phyloP scores from a whole-genome alignment of 1,284 basidiomycete genomes.

The Microbotryum silenes-acaulis region DNA sequence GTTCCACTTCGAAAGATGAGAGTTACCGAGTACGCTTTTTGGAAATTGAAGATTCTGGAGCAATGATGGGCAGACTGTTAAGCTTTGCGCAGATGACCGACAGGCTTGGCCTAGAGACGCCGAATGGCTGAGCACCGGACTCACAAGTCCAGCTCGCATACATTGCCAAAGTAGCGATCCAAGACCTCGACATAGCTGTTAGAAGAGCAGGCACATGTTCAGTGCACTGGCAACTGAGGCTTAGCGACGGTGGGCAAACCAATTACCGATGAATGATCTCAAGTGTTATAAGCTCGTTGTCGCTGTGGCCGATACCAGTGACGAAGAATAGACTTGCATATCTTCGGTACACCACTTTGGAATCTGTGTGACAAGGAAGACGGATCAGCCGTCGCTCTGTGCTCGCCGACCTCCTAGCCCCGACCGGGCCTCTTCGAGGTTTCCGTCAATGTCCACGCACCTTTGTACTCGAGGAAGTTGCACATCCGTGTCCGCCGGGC shows the following conservation, averaged over 20 bases:
- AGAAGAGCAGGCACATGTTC: background rate
- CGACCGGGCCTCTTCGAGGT: background rate
- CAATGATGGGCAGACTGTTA: background rate
- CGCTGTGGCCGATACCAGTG: slow-evolving; percentile 74
- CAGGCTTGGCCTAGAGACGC: too few relatives aligned
- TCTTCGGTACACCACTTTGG: slow-evolving; percentile 90
- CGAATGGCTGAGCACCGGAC: slow-evolving; percentile 27
- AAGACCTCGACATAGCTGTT: slow-evolving; percentile 85
- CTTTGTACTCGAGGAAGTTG: slow-evolving; percentile 99
- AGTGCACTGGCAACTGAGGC: background rate
- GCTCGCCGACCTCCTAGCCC: too few relatives aligned
- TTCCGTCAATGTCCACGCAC: slow-evolving; percentile 45
- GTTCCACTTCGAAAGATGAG: background rate
- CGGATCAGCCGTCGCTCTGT: background rate
- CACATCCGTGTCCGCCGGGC: slow-evolving; percentile 95
- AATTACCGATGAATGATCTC: slow-evolving; percentile 81
- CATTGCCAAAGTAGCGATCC: slow-evolving; percentile 98
- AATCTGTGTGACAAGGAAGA: slow-evolving; percentile 20
- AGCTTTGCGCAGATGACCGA: background rate
- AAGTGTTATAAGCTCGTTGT: slow-evolving; percentile 87
- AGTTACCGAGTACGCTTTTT: slow-evolving; percentile 84
- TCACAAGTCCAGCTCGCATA: slow-evolving; percentile 90
- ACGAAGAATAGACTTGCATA: slow-evolving; percentile 99
- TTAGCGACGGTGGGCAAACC: background rate
- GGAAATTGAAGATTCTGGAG: slow-evolving; percentile 90